phyloP scores from a whole-genome alignment of 78 protist species.

The Goniomonas avonlea region DNA sequence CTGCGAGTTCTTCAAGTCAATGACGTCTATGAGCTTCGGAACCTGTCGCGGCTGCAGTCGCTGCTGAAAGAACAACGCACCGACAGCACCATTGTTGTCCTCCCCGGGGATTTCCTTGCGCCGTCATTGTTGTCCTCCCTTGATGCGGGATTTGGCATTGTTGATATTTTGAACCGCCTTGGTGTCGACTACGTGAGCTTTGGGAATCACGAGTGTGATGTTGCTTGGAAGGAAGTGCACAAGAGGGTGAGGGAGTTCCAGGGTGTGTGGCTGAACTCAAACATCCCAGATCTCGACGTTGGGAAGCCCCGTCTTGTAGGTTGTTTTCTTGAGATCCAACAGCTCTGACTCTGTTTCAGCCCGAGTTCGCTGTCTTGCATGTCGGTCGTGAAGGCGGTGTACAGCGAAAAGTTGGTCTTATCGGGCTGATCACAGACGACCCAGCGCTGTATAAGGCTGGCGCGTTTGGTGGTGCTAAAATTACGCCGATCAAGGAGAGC shows the following conservation, averaged over 20 bases:
- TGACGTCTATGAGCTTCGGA: slow-evolving; percentile 39
- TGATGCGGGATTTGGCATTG: slow-evolving; percentile 16
- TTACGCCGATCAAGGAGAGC: no score
- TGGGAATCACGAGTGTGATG: slow-evolving; percentile 37
- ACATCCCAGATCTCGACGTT: slow-evolving; percentile 7
- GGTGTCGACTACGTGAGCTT: not conserved
- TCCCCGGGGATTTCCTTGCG: slow-evolving; percentile 39
- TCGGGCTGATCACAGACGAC: slow-evolving; percentile 7
- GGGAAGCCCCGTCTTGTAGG: no score
- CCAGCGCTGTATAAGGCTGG: no score
- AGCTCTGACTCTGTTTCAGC: no score
- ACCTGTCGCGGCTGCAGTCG: not conserved
- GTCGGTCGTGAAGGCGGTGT: no score
- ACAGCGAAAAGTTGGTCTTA: not conserved
- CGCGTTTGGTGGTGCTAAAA: no score
- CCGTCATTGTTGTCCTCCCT: slow-evolving; percentile 29
- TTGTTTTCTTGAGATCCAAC: no score
- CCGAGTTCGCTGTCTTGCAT: no score
- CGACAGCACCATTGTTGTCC: not conserved
- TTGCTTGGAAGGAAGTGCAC: not conserved
- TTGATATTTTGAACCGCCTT: slow-evolving; percentile 7
- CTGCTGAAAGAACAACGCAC: not conserved
- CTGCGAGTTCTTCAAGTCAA: slow-evolving; percentile 6
- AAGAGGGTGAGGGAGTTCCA: slow-evolving; percentile 12
- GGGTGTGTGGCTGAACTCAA: slow-evolving; percentile 24